Evolutionary conservation across 2,329 filamentous ascomycete species (phyloP).

Genomic region (Trichoderma oligosporum): DNA sequence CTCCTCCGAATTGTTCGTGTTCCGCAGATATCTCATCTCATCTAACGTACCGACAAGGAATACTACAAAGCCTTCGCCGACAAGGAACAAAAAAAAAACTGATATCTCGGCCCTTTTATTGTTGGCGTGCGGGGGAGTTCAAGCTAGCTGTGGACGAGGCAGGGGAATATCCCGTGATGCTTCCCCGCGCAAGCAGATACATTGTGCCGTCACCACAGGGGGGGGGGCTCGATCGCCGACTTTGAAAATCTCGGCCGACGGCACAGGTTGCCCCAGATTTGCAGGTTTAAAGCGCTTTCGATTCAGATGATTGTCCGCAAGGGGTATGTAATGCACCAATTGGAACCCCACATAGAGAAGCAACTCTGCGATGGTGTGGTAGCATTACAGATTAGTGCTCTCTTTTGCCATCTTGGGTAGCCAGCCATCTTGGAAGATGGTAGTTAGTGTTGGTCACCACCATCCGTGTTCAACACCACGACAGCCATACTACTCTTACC

Average conservation of each 20-base stretch:
- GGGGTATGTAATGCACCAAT: neutral
- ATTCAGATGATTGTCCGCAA: conserved; percentile 3
- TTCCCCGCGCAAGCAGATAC: conserved; percentile 16
- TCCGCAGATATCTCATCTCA: conserved; percentile 8
- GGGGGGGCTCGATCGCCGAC: neutral
- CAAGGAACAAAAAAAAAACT: neutral
- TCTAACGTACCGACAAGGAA: neutral
- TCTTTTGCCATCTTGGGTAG: neutral
- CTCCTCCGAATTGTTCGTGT: neutral
- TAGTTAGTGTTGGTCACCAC: neutral
- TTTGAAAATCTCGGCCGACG: neutral
- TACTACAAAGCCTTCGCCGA: neutral
- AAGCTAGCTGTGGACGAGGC: conserved; percentile 5
- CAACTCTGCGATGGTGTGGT: conserved; percentile 7
- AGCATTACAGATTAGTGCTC: neutral
- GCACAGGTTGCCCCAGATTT: neutral
- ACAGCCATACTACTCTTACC: too few relatives aligned
- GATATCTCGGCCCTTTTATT: conserved; percentile 17
- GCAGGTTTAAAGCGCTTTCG: neutral
- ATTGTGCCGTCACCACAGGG: conserved; percentile 9
- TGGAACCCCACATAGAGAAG: conserved; percentile 3
- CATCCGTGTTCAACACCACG: neutral
- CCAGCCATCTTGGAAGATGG: neutral
- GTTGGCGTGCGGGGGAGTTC: conserved; percentile 14
- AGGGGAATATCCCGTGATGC: conserved; percentile 1